Evolutionary conservation across 78 protist species (phyloP), one percentile per base, ranked within the genome.

Genomic region (Cavenderia fasciculata): DNA sequence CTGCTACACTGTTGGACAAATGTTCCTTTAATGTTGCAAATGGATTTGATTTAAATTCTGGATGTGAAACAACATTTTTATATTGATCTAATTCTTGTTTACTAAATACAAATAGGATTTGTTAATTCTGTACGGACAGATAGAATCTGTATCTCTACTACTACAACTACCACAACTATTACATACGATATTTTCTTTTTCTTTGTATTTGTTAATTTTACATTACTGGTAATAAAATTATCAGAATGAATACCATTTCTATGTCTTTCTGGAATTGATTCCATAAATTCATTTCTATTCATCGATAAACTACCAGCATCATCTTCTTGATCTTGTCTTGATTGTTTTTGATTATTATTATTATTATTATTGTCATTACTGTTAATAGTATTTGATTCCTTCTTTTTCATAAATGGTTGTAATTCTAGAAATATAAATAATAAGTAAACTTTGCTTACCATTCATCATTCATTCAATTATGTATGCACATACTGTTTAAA

Each of bases 1-100:
- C 38, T 27, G 41, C 57, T 4, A 82, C 77, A 54, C 51, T 44
- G 29, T 82, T 82, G 14, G 75, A 25, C 14, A 82, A 41, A 54
- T 82, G 89, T 82, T 82, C 89, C 43, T 82, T 73, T 36, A 82
- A 54, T 29, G 89, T 82, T 54, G 77, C 19, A 54, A 82, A 82
- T 31, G 89, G 89, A 56, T 82, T 54, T 1, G 72, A 19, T 68
- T 82, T 27, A 43, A 54, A 82, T 56, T 38, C 27, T 82, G 89
- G 89, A 34, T 82, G 89, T 54, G 89, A 40, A 56, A 82, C 52
- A 54, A 82, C 89, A 82, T 52, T 82, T 68, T 82, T 82, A 82
- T 68, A 82, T 68, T 82, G 89, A 31, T 56, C 41, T 2, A 46
- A 16, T 68, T 82, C 89, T 68, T 68, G 65, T 34, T 19, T 5